Base-by-base conservation (phyloP, 2,329 filamentous ascomycete species). In the Scortechinia acanthostroma region DNA sequence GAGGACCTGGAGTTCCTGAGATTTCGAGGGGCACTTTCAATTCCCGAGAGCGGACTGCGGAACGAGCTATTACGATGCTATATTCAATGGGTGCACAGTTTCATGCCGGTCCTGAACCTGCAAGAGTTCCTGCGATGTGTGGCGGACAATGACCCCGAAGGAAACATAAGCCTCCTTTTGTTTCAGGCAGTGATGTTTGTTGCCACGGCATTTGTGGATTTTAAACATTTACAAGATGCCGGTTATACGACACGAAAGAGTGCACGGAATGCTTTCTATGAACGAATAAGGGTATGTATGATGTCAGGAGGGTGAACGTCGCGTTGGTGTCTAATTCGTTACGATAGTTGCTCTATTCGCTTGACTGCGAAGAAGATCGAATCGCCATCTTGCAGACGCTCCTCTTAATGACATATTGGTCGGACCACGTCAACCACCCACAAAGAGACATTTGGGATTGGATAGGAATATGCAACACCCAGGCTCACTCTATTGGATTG, bases 391-490 rank as follows among this genome's bases (percentile, higher is more conserved):
- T 85, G 15, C 81, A 86, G 56, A 74, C 80, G 2, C 61, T 85
- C 15, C 64, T 86, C 15, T 65, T 86, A 37, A 76, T 86, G 73
- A 84, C 79, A 1, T 83, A 82, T 56, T 86, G 82, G 73, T 85
- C 84, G 51, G 80, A 84, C 54, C 79, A 85, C 60, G 81, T 84
- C 54, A 40, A 40, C 17, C 10, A 19, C 17, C 35, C 35, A 13
- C 79, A 84, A 53, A 85, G 85, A 55, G 81, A 85, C 55, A 83
- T 80, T 35, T 84, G 80, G 74, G 79, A 86, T 54, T 86, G 81
- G 81, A 82, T 84, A 74, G 81, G 81, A 10, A 77, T 85, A 43
- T 80, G 80, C 21, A 71, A 83, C 25, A 83, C 79, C 5, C 66
- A 85, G 21, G 80, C 79, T n/a, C 79, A 84, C 53, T 84, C 79